A percentile compares a stretch with the other conserved stretches of the same genome.
phyloP scores from a whole-genome alignment of 306 rosid genomes.

The apple (Malus domestica) region ASM211411v1 NC_041804.1:1243001-1243500 shows the following conservation, averaged over 20 bases:
- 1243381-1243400: not conserved
- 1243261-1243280: not conserved
- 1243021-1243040: not conserved
- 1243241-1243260: not conserved
- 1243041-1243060: not conserved
- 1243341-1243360: too few relatives aligned
- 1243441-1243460: not conserved
- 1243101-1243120: not conserved
- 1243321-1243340: too few relatives aligned
- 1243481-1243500: not conserved
- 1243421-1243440: not conserved
- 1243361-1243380: not conserved
- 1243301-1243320: not conserved
- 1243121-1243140: not conserved
- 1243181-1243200: not conserved
- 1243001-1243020: not conserved
- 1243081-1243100: not conserved
- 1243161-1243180: not conserved
- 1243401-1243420: too few relatives aligned
- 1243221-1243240: not conserved
- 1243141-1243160: not conserved
- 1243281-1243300: not conserved
- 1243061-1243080: not conserved
- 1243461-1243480: not conserved
- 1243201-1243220: not conserved